Conservation (phyloP, 345 rosid genomes). For the Orychophragmus violaceus region DNA sequence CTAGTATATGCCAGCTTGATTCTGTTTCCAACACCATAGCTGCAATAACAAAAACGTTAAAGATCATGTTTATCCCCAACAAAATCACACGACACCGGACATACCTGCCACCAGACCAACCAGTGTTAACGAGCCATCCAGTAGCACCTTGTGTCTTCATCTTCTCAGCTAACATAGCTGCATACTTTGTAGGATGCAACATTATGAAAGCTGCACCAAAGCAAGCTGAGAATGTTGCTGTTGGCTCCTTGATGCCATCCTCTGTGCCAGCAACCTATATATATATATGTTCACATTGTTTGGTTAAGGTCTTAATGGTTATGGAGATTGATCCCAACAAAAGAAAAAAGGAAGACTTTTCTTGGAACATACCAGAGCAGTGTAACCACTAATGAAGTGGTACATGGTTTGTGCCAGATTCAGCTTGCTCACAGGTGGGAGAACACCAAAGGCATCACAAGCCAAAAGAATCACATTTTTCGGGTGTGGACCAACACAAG, state of each 20-base stretch:
- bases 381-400: conserved; percentile 97
- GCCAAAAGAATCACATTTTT: conserved; percentile 90
- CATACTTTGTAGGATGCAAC: conserved; percentile 98
- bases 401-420: conserved; percentile 90
- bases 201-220: conserved; percentile 97
- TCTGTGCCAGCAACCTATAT: conserved; percentile 89
- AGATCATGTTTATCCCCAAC: not conserved
- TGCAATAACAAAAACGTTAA: conserved; percentile 18
- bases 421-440: conserved; percentile 98
- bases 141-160: conserved; percentile 93
- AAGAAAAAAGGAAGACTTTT: not conserved
- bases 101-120: conserved; percentile 98
- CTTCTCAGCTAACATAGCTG: conserved; percentile 94
- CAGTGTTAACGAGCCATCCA: conserved; percentile 96
- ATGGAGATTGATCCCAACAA: not conserved
- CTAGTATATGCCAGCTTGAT: conserved; percentile 82
- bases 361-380: conserved; percentile 60
- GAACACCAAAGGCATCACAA: conserved; percentile 96
- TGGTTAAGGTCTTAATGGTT: not conserved
- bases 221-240: conserved; percentile 94
- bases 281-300: not conserved
- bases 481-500: conserved; percentile 90
- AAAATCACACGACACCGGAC: not conserved
- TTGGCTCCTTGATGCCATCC: conserved; percentile 89
- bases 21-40: conserved; percentile 80